Evolutionary conservation across 768 basidiomycete genomes (phyloP).

Genomic region (Phaeolepiota aurea): DNA sequence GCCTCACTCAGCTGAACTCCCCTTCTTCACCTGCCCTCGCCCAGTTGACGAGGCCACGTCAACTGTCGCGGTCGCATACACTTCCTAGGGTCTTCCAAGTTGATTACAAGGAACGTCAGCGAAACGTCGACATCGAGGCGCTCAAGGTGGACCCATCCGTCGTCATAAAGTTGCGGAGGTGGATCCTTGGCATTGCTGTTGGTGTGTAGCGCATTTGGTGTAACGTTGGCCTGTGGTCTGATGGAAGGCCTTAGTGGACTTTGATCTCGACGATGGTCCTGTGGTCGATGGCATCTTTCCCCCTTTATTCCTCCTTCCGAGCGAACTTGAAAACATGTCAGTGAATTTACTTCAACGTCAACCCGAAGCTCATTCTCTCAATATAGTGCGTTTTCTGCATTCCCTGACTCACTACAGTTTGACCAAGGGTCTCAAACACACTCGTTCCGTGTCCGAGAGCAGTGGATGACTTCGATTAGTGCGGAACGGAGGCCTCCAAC

Average conservation of each 20-base stretch:
- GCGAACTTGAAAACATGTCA: slow-evolving; percentile 80
- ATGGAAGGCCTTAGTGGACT: slow-evolving; percentile 50
- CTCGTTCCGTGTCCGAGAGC: slow-evolving; percentile 76
- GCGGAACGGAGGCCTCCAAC: slow-evolving; percentile 25
- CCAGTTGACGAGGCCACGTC: slow-evolving; percentile 6
- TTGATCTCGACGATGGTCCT: slow-evolving; percentile 84
- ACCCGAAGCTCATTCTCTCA: background rate
- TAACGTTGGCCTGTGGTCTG: background rate
- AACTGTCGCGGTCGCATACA: slow-evolving; percentile 36
- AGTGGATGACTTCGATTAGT: slow-evolving; percentile 15
- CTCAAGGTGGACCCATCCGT: slow-evolving; percentile 41
- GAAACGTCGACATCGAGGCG: slow-evolving; percentile 25
- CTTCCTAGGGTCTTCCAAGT: slow-evolving; percentile 29
- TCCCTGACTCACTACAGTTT: slow-evolving; percentile 84
- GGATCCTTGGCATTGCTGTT: slow-evolving; percentile 61
- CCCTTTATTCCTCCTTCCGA: slow-evolving; percentile 49
- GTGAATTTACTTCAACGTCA: slow-evolving; percentile 13
- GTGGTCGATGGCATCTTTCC: slow-evolving; percentile 67
- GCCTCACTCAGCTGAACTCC: slow-evolving; percentile 4
- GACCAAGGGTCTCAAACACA: slow-evolving; percentile 79
- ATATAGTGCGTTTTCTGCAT: slow-evolving; percentile 80
- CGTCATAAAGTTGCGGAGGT: slow-evolving; percentile 44
- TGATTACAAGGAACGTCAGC: slow-evolving; percentile 18
- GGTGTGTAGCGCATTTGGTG: slow-evolving; percentile 28
- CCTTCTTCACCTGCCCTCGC: slow-evolving; percentile 3